These are phyloP conservation scores for Neoboletus subvelutipes DNA, from an alignment of 768 basidiomycete species.

Conservation along the genomic window DNA sequence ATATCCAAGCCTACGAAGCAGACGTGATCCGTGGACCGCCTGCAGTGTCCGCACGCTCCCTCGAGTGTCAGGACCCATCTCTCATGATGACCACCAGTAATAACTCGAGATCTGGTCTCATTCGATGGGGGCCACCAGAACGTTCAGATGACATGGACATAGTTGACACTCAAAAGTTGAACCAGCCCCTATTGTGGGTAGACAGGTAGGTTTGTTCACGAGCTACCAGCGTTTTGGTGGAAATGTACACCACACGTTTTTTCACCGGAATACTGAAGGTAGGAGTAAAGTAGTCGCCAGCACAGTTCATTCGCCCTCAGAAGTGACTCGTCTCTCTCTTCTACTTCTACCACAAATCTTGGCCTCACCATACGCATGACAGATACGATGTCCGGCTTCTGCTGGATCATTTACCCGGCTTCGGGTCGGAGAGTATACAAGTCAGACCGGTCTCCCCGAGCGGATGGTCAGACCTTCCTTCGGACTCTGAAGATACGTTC, in stretches of 20 bases:
- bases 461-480: conserved; percentile 85
- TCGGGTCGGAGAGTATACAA: not conserved
- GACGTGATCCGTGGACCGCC: conserved; percentile 58
- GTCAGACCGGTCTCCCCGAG: conserved; percentile 43
- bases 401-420: conserved; percentile 48
- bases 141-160: conserved; percentile 6
- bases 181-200: conserved; percentile 52
- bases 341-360: conserved; percentile 7
- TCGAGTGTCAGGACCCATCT: conserved; percentile 29
- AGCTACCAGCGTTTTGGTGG: conserved; percentile 8
- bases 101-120: conserved; percentile 33
- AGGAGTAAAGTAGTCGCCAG: conserved; percentile 8
- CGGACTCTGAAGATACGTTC: conserved; percentile 84
- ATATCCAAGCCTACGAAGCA: conserved; percentile 75
- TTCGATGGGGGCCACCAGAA: conserved; percentile 31
- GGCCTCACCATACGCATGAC: conserved; percentile 23
- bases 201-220: conserved; percentile 69
- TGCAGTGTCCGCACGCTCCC: conserved; percentile 37
- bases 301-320: not conserved
- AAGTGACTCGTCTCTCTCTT: conserved; percentile 20
- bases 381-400: conserved; percentile 85
- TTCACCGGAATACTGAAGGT: conserved; percentile 6
- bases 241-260: conserved; percentile 8
- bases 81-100: conserved; percentile 3
- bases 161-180: not conserved